These are phyloP conservation scores for Aspergillus ostianus DNA, from an alignment of 495 filamentous ascomycete species.

Conservation along the genomic window DNA sequence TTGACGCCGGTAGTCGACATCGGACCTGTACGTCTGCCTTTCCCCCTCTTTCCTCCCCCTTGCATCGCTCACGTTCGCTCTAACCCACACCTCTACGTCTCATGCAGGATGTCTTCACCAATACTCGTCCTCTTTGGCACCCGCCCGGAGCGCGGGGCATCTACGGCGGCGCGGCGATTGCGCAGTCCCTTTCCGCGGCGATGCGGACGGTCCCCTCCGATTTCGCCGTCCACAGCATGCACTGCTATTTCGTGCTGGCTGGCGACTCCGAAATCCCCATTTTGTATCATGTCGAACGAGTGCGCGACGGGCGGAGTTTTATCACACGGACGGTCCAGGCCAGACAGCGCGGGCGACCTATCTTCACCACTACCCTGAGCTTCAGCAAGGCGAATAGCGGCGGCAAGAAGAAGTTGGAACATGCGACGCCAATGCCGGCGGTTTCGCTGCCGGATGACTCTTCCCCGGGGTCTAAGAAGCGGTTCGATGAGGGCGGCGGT, in stretches of 20 bases:
- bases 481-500: constrained; percentile 30
- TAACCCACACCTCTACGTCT: constrained; percentile 3
- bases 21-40: constrained; percentile 59
- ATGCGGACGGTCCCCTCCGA: constrained; percentile 77
- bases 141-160: constrained; percentile 88
- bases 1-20: constrained; percentile 77
- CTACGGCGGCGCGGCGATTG: constrained; percentile 90
- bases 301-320: constrained; percentile 87
- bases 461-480: constrained; percentile 20
- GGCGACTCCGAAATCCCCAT: constrained; percentile 83
- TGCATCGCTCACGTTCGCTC: constrained; percentile 2
- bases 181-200: constrained; percentile 85
- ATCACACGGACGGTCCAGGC: constrained; percentile 95
- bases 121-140: constrained; percentile 85
- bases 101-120: constrained; percentile 82
- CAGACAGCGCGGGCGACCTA: constrained; percentile 79
- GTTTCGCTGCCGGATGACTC: constrained; percentile 27
- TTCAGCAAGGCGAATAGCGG: constrained; percentile 74
- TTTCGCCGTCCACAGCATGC: constrained; percentile 90
- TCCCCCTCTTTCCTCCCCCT: background rate
- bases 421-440: constrained; percentile 34
- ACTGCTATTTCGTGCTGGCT: constrained; percentile 97
- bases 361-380: constrained; percentile 92
- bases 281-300: constrained; percentile 87
- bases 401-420: constrained; percentile 56